phyloP scores from a whole-genome alignment of 352 stramenopile species.

The Globisporangium abappressorium region DNA sequence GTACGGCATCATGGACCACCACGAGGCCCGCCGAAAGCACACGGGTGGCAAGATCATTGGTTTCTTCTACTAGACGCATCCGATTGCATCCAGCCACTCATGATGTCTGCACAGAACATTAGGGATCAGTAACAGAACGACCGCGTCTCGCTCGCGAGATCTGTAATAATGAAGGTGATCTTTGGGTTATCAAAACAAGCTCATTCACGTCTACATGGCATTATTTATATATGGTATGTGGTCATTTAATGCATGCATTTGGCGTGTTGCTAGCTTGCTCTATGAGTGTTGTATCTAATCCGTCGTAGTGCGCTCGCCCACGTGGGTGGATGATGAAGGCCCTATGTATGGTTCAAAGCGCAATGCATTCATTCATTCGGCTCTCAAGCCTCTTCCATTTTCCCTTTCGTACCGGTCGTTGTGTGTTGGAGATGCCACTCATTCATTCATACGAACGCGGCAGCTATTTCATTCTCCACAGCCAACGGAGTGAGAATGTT shows the following conservation, averaged over 20 bases:
- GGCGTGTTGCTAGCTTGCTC: no score
- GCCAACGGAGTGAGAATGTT: no score
- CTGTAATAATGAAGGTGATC: constrained; percentile 18
- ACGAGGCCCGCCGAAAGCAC: constrained; percentile 98
- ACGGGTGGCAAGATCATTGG: constrained; percentile 99
- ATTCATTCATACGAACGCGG: neutral
- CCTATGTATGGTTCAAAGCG: neutral
- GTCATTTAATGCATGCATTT: neutral
- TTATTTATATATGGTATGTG: neutral
- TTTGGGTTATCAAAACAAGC: constrained; percentile 2
- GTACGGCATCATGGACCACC: constrained; percentile 92
- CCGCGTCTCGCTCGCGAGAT: neutral
- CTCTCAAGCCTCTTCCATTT: no score
- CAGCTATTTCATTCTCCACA: no score
- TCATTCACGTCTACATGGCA: neutral
- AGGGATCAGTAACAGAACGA: constrained; percentile 19
- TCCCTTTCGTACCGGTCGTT: no score
- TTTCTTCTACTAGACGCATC: constrained; percentile 98
- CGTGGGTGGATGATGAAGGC: neutral
- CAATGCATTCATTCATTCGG: neutral
- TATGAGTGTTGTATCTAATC: neutral
- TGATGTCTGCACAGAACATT: constrained; percentile 5
- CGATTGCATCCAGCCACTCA: neutral
- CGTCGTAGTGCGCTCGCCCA: neutral
- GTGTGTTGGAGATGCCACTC: no score